These are phyloP conservation scores for Pterulicium gracile DNA, from an alignment of 1,284 basidiomycete species.

Conservation along the genomic window DNA sequence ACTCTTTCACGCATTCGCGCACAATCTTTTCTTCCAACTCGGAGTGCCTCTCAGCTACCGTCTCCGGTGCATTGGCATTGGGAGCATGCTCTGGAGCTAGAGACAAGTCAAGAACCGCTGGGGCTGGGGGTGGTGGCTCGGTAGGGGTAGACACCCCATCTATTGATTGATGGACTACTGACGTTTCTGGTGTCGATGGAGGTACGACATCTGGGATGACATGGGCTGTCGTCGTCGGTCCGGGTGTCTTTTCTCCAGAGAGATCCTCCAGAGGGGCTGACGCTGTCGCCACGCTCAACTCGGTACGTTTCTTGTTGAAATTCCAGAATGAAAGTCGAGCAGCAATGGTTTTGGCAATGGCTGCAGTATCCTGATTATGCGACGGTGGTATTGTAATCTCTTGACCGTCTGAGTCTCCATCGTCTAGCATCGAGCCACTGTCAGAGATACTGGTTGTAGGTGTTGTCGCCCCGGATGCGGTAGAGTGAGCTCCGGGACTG, in stretches of 20 bases:
- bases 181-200: background rate
- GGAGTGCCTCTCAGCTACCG: constrained; percentile 48
- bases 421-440: constrained; percentile 40
- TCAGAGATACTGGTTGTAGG: constrained; percentile 15
- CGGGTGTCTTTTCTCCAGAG: background rate
- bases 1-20: constrained; percentile 60
- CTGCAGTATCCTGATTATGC: constrained; percentile 17
- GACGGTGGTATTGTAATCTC: constrained; percentile 18
- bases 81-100: constrained; percentile 45
- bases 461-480: constrained; percentile 30
- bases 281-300: constrained; percentile 10
- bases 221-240: background rate
- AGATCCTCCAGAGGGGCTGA: constrained; percentile 1
- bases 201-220: background rate
- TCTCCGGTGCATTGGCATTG: constrained; percentile 45
- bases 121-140: background rate
- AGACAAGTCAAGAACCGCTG: constrained; percentile 24
- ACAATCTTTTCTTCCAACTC: constrained; percentile 72
- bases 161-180: background rate
- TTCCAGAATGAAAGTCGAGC: constrained; percentile 66
- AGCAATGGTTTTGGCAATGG: constrained; percentile 50
- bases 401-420: constrained; percentile 39
- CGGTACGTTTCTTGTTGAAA: constrained; percentile 33
- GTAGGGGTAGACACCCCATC: background rate
- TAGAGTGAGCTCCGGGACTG: constrained; percentile 31